Evolutionary conservation across 2,329 filamentous ascomycete genomes (phyloP).

Genomic region (Berkeleyomyces basicola): DNA sequence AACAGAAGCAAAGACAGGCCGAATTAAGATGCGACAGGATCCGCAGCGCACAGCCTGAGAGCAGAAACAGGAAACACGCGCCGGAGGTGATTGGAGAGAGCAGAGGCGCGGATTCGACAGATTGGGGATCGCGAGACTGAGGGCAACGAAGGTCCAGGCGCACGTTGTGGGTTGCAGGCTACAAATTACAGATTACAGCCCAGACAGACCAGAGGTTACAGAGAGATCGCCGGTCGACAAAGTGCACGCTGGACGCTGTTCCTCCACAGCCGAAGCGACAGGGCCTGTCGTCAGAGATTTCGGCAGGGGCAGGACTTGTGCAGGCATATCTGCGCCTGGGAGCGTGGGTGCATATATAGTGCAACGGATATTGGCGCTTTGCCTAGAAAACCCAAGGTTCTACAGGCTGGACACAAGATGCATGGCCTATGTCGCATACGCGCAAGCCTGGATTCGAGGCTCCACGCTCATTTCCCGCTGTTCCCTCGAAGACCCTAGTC

Average conservation of each 20-base stretch:
- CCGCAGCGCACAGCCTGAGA: background rate
- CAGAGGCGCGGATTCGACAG: background rate
- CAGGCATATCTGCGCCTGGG: background rate
- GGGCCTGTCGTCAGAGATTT: background rate
- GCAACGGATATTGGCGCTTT: no score
- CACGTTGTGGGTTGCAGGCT: background rate
- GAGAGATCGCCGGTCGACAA: background rate
- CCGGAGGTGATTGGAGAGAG: background rate
- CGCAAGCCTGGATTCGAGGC: background rate
- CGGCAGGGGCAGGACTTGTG: background rate
- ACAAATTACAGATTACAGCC: background rate
- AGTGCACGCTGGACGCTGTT: no score
- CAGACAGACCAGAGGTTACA: background rate
- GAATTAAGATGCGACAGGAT: background rate
- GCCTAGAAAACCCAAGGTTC: background rate
- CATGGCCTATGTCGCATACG: background rate
- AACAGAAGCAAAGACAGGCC: background rate
- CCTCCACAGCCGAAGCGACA: background rate
- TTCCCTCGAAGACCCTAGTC: no score
- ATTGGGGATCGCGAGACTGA: background rate
- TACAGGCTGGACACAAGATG: background rate
- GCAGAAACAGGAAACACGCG: background rate
- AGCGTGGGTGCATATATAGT: no score
- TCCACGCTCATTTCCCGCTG: constrained; percentile 1
- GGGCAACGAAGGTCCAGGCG: background rate